Percentiles rank a stretch among this genome's conserved stretches.
Evolutionary conservation across 2,329 filamentous ascomycete species (phyloP).

Genomic region (Colletotrichum paranaense): DNA sequence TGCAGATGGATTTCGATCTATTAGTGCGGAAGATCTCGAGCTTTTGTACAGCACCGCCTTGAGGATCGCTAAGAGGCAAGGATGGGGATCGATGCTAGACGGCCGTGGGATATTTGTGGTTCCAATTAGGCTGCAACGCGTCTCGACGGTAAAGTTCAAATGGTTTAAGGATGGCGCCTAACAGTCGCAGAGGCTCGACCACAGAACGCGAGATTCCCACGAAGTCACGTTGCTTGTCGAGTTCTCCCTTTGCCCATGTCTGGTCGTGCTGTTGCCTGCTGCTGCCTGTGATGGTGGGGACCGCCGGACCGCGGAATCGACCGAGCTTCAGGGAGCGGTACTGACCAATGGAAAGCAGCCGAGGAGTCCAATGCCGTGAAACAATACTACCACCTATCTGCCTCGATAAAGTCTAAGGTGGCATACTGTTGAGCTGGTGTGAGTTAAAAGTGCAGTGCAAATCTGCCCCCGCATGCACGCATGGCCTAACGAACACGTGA

Average conservation of each 20-base stretch:
- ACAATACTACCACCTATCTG: not conserved
- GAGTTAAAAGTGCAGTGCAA: not conserved
- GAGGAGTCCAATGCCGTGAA: not conserved
- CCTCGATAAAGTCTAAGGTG: too few relatives aligned
- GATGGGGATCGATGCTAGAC: not conserved
- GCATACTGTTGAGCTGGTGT: too few relatives aligned
- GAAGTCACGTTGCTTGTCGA: not conserved
- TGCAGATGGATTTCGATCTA: not conserved
- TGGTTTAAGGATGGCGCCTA: not conserved
- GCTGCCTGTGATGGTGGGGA: not conserved
- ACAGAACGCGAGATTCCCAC: not conserved
- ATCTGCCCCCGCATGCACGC: not conserved
- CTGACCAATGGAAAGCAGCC: not conserved
- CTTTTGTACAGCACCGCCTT: too few relatives aligned
- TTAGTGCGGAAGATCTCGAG: too few relatives aligned
- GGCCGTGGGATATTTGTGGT: not conserved
- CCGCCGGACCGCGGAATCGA: not conserved
- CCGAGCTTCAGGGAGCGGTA: not conserved
- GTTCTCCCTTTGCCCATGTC: not conserved
- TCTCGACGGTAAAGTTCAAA: not conserved
- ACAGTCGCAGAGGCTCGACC: not conserved
- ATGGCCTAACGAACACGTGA: not conserved
- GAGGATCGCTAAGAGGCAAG: too few relatives aligned
- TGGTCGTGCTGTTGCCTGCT: not conserved
- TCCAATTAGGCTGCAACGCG: not conserved